Evolutionary conservation across 345 rosid genomes (phyloP), one percentile per base, ranked within the genome.

Genomic region (Corymbia maculata): DNA sequence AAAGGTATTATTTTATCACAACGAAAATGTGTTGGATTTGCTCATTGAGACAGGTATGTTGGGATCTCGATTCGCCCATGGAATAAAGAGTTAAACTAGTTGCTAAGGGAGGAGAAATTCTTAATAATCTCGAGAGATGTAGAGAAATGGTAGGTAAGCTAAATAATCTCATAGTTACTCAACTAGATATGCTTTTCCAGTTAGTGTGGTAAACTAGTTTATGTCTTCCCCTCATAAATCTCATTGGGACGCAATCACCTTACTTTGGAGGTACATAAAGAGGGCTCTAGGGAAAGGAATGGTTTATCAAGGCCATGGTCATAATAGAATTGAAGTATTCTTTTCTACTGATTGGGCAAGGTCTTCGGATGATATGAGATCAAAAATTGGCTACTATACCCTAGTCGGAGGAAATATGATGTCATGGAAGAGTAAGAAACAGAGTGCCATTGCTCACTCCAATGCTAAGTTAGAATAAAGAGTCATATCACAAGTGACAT

Each of bases 311-410:
- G 17, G 17, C 61, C 4, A 8, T 5, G 13, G 15, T 14, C 52
- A 51, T 9, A 9, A 26, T 2, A 55, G 5, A 55, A 26, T 55
- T 55, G 12, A 55, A 55, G 28, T 10, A 55, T 55, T 55, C 12
- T 55, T 55, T 55, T 1, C 21, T 55, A 5, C 4, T 22, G 21
- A 55, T 55, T 55, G 12, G 61, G 11, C 2, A 55, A 26, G 61
- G 11, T 22, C 22, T 55, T 26, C 22, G 22, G 61, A 55, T 55
- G 61, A 55, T 1, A 55, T 0, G 61, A 55, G 61, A 55, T 55
- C 4, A 55, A 55, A 26, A 26, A 55, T 8, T 4, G 0, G 28
- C 61, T 9, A 55, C 0, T 55, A 0, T 8, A 21, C 28, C 12
- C 22, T 55, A 5, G 11, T 55, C 0, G 61, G 61, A 21, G 61